A percentile compares a stretch with the other conserved stretches of the same genome.
phyloP scores from a whole-genome alignment of 2,329 filamentous ascomycete species.

The Emericellopsis atlantica region DNA sequence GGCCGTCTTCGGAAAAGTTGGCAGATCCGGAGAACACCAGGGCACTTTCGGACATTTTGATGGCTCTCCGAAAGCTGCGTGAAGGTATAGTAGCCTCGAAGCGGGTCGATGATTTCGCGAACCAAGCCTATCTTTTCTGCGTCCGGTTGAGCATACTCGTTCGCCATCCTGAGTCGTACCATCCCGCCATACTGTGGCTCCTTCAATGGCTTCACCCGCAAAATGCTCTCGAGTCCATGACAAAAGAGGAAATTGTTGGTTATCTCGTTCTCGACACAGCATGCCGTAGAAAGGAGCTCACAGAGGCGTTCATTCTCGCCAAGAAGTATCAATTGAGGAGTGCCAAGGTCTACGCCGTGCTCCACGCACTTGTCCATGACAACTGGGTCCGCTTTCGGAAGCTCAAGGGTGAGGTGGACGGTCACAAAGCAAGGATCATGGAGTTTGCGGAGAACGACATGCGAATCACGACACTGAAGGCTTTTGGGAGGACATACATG shows the following conservation, averaged over 20 bases:
- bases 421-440: conserved; percentile 67
- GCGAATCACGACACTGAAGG: conserved; percentile 68
- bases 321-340: conserved; percentile 50
- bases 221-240: conserved; percentile 55
- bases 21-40: conserved; percentile 30
- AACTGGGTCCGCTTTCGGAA: conserved; percentile 74
- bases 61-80: conserved; percentile 80
- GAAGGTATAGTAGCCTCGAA: conserved; percentile 77
- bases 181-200: conserved; percentile 72
- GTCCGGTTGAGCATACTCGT: conserved; percentile 73
- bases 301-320: conserved; percentile 58
- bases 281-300: conserved; percentile 66
- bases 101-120: conserved; percentile 67
- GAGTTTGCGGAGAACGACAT: conserved; percentile 69
- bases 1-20: conserved; percentile 5
- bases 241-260: conserved; percentile 65
- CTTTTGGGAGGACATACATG: conserved; percentile 72
- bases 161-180: conserved; percentile 77
- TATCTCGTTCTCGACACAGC: conserved; percentile 83
- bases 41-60: conserved; percentile 62
- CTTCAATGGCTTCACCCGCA: conserved; percentile 57
- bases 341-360: conserved; percentile 52
- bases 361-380: conserved; percentile 63
- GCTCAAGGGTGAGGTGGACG: conserved; percentile 60
- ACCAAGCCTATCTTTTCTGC: conserved; percentile 85